Evolutionary conservation across 116 monocot genomes (phyloP), one percentile per base, ranked within the genome.

Genomic region (Dioscorea cayenensis): DNA sequence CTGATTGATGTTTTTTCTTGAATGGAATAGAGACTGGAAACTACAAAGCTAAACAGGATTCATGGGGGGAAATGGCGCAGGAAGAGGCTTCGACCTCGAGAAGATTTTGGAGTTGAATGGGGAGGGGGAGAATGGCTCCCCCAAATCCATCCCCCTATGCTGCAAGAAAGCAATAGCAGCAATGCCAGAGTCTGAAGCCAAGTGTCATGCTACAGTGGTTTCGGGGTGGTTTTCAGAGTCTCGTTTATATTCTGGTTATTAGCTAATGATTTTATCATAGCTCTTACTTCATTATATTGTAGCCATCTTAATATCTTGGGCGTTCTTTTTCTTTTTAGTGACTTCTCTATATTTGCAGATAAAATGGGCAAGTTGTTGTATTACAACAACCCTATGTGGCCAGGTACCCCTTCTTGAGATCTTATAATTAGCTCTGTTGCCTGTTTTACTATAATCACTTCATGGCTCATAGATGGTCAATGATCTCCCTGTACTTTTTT

Each of bases 351-450:
- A 67, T 28, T 69, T 86, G 58, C 84, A 92, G 93, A 69, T 77
- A 84, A 81, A 60, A 36, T 58, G 8, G 22, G 48, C 60, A 82
- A 87, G 67, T 61, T 35, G 3, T 35, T 79, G 71, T 97, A 90
- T 67, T 97, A 81, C 81, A 84, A 97, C 67, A 97, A 92, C 64
- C 93, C 97, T 21, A 93, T 93, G 90, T 97, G 97, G 97, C 93
- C 92, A 58, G 97, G 93, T 92, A 88, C 12, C 55, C 55, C 1
- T 55, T 55, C 18, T n/a, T 55, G 55, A n/a, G 55, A 14, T 55
- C n/a, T 55, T 55, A 43, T 43, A 43, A 43, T 43, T 43, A 43
- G 1, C 8, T 43, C 43, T 43, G 6, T 43, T 43, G 8, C 43
- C 43, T 43, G 43, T 43, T 43, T 43, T 43, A 43, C 8, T 8